Percentiles rank a stretch among this genome's conserved stretches.
These are phyloP conservation scores for Eucalyptus brandiana DNA, from an alignment of 345 rosid genomes.

Conservation along the genomic window DNA sequence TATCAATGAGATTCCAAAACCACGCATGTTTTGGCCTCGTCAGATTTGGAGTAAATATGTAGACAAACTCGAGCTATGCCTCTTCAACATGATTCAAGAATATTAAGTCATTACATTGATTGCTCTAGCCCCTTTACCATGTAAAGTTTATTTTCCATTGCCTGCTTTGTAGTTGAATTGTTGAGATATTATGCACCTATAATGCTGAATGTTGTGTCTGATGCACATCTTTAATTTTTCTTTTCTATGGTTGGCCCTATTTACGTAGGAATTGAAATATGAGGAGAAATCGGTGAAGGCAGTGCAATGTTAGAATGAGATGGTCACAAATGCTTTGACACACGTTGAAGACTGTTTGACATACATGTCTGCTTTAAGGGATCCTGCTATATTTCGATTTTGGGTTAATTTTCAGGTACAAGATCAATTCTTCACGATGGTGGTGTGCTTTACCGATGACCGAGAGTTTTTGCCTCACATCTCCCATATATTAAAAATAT, in stretches of 20 bases:
- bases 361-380: constrained; percentile 53
- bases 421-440: neutral
- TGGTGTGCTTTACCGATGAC: neutral
- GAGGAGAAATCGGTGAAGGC: constrained; percentile 77
- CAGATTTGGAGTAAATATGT: constrained; percentile 86
- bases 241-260: neutral
- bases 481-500: neutral
- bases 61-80: constrained; percentile 64
- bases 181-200: neutral
- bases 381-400: constrained; percentile 65
- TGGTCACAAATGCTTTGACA: constrained; percentile 72
- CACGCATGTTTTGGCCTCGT: constrained; percentile 98
- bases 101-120: neutral
- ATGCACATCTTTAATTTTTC: neutral
- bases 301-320: constrained; percentile 84
- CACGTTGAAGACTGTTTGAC: constrained; percentile 72
- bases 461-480: neutral
- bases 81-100: neutral
- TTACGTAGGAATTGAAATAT: constrained; percentile 61
- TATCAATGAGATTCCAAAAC: constrained; percentile 85
- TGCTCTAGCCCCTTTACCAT: neutral
- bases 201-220: neutral
- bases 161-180: neutral
- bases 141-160: neutral
- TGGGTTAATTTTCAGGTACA: constrained; percentile 85